Percentiles rank a stretch among this genome's conserved stretches.
Conservation (phyloP, 2,329 filamentous ascomycete species). For the Myriosclerotinia scirpicola region DNA sequence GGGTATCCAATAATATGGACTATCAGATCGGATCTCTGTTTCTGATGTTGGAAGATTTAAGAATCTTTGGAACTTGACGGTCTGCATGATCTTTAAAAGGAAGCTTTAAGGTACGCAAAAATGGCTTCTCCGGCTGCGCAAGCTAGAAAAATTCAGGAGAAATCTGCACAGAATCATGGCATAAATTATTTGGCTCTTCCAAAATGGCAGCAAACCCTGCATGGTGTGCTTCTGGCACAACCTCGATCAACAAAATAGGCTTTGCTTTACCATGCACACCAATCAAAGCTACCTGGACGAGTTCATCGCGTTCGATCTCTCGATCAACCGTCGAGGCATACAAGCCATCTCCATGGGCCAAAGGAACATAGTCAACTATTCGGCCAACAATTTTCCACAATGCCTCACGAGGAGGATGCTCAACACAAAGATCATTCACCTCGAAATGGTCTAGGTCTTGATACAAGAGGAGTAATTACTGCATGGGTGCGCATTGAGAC, state of each 20-base stretch:
- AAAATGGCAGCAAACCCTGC: constrained; percentile 7
- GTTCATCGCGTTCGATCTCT: constrained; percentile 20
- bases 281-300: constrained; percentile 14
- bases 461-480: constrained; percentile 8
- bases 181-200: background rate
- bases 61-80: no score
- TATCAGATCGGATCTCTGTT: no score
- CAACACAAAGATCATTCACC: constrained; percentile 22
- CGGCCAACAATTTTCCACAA: constrained; percentile 25
- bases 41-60: no score
- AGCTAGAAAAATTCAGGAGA: background rate
- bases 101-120: background rate
- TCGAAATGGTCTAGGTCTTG: constrained; percentile 2
- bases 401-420: constrained; percentile 23
- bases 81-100: no score
- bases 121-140: constrained; percentile 8
- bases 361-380: constrained; percentile 22
- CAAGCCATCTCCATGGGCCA: constrained; percentile 18
- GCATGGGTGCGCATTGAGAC: background rate
- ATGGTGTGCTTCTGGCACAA: background rate
- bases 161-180: constrained; percentile 1
- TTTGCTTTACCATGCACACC: constrained; percentile 10
- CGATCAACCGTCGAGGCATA: constrained; percentile 15
- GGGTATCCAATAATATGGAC: no score
- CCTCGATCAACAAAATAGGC: background rate